Conservation (phyloP, 1,139 yeast species). For the Diutina rugosa region DNA sequence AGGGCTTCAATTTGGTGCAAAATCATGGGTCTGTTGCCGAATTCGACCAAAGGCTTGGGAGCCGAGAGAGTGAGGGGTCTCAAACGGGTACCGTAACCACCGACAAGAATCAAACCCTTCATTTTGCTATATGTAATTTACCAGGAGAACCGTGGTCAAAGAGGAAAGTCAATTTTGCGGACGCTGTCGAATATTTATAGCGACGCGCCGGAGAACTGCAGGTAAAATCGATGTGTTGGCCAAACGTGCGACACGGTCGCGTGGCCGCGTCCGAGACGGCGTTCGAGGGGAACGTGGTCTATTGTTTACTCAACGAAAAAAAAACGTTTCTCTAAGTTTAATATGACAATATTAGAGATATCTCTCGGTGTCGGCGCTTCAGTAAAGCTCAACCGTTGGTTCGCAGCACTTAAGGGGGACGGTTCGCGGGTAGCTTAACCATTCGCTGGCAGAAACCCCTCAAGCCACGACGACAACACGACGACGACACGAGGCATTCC, state of each 20-base stretch:
- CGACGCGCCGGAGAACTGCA: not conserved
- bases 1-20: conserved; percentile 96
- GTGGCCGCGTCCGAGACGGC: not conserved
- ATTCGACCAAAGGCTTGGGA: conserved; percentile 98
- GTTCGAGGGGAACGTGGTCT: not conserved
- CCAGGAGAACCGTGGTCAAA: not conserved
- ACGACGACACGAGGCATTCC: not conserved
- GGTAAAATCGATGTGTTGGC: not conserved
- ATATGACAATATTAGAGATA: not conserved
- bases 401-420: not conserved
- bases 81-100: conserved; percentile 99
- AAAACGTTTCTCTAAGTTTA: not conserved
- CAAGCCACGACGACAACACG: not conserved
- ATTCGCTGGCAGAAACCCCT: not conserved
- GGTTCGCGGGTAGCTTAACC: not conserved
- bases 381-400: not conserved
- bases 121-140: conserved; percentile 20
- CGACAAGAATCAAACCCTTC: conserved; percentile 98
- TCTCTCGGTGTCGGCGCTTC: not conserved
- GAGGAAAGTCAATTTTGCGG: not conserved
- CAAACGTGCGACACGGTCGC: not conserved
- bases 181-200: not conserved
- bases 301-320: not conserved
- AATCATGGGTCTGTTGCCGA: conserved; percentile 96
- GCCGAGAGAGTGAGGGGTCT: conserved; percentile 95